Evolutionary conservation across 2,329 filamentous ascomycete genomes (phyloP).

Genomic region (Hirsutella rhossiliensis): DNA sequence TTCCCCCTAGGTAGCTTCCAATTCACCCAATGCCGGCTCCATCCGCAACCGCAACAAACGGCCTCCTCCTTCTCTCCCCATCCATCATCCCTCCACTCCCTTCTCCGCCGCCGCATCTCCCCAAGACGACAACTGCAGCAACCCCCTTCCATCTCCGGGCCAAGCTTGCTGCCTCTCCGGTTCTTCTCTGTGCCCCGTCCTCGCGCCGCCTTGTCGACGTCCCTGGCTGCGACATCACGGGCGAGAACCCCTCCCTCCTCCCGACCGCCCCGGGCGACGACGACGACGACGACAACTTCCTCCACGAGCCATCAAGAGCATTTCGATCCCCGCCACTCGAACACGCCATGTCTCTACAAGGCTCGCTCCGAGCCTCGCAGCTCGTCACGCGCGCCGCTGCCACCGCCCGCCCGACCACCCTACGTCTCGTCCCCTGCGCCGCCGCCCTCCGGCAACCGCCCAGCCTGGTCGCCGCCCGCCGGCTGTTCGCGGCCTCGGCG

Average conservation of each 20-base stretch:
- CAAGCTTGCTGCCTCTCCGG: no score
- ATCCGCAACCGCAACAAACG: no score
- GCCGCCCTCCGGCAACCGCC: constrained; percentile 1
- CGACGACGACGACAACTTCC: neutral
- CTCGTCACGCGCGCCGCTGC: constrained; percentile 21
- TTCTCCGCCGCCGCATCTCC: no score
- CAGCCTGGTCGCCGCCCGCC: constrained; percentile 7
- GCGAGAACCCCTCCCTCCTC: neutral
- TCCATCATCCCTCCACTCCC: no score
- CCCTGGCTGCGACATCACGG: neutral
- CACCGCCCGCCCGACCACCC: constrained; percentile 10
- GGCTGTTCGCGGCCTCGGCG: constrained; percentile 17
- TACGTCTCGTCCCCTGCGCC: constrained; percentile 4
- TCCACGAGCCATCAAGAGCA: neutral
- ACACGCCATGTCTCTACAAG: constrained; percentile 18
- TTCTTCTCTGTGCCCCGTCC: no score
- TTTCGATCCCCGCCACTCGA: neutral
- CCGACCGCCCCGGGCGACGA: neutral
- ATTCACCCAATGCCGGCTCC: no score
- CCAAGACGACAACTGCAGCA: no score
- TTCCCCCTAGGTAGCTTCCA: no score
- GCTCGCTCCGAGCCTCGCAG: constrained; percentile 24
- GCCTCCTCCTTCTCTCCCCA: no score
- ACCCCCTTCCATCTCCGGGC: no score
- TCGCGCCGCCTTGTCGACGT: neutral